phyloP scores from a whole-genome alignment of 345 rosid species.

The Populus alba region DNA sequence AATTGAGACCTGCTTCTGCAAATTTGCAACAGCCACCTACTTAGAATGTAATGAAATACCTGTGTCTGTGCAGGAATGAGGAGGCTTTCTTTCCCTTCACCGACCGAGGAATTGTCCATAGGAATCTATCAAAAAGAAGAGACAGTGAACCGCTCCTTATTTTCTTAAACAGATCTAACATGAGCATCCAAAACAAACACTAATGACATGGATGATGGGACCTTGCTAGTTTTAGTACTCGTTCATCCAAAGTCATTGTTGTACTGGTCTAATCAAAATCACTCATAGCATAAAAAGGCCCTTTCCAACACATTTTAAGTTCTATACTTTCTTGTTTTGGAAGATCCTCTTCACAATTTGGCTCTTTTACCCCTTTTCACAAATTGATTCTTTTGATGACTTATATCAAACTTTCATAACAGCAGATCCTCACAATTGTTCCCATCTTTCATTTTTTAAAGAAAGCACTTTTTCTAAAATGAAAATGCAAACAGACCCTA shows the following conservation, averaged over 20 bases:
- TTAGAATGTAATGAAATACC: conserved; percentile 26
- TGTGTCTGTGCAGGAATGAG: conserved; percentile 46
- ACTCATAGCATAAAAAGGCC: background rate
- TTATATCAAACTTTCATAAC: background rate
- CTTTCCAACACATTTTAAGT: background rate
- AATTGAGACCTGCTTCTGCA: background rate
- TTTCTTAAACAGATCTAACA: background rate
- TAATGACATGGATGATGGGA: background rate
- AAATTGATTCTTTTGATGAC: background rate
- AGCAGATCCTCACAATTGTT: background rate
- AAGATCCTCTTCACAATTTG: background rate
- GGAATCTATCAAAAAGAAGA: conserved; percentile 34
- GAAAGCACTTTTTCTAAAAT: no score
- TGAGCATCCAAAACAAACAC: background rate
- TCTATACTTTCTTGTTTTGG: background rate
- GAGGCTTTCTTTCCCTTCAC: conserved; percentile 60
- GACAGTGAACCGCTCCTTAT: background rate
- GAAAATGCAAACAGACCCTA: no score
- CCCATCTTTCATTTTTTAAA: background rate
- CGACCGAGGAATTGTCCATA: conserved; percentile 40
- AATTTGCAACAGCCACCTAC: background rate
- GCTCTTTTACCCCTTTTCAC: background rate
- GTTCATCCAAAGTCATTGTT: background rate
- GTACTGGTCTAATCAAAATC: background rate
- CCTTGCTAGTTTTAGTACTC: background rate